phyloP scores from a whole-genome alignment of 176 grass and related monocot genomes.

The Canna indica region DNA sequence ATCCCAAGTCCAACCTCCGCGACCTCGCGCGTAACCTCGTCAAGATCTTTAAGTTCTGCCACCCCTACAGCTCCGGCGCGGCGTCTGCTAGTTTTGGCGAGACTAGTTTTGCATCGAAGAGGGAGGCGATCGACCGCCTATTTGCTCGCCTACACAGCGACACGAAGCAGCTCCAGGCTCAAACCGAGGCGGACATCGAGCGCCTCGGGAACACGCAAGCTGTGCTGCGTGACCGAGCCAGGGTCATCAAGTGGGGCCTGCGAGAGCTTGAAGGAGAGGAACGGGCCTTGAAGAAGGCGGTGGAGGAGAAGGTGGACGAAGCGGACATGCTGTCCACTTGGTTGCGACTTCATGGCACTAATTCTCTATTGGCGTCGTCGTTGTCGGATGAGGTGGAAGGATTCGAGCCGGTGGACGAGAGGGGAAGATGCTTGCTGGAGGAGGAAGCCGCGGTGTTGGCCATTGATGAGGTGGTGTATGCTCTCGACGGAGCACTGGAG shows the following conservation, averaged over 20 bases:
- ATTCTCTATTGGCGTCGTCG: neutral
- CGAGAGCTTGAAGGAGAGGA: constrained; percentile 23
- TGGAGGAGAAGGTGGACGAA: constrained; percentile 11
- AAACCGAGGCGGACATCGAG: constrained; percentile 4
- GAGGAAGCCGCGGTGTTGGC: constrained; percentile 24
- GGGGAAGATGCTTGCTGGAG: constrained; percentile 3
- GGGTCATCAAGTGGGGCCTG: neutral
- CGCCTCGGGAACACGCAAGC: neutral
- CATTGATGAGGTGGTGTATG: constrained; percentile 14
- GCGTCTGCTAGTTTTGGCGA: neutral
- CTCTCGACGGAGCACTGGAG: neutral
- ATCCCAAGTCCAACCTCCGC: constrained; percentile 20
- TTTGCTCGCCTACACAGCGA: neutral
- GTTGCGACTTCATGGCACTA: neutral
- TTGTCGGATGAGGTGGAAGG: neutral
- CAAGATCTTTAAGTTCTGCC: neutral
- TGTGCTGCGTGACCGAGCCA: constrained; percentile 3
- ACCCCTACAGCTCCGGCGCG: neutral
- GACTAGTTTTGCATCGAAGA: neutral
- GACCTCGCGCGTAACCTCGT: constrained; percentile 7
- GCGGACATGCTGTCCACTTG: constrained; percentile 10
- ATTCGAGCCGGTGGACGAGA: neutral
- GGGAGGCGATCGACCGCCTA: neutral
- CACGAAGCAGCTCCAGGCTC: neutral
- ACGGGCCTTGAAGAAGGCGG: constrained; percentile 7